phyloP scores from a whole-genome alignment of 306 rosid genomes.

The Albizia julibrissin region DNA sequence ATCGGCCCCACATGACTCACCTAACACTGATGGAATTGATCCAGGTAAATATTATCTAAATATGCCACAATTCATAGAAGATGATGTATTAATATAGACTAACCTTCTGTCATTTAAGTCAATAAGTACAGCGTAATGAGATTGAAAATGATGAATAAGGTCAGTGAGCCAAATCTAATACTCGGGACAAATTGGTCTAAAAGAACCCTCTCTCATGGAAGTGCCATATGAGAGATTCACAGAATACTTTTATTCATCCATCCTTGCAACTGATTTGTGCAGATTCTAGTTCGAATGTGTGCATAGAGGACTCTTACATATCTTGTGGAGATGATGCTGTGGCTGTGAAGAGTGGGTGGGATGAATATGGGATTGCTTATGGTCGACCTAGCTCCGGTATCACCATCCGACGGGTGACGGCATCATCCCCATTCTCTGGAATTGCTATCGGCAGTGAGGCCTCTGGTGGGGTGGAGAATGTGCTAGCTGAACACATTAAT shows the following conservation, averaged over 20 bases:
- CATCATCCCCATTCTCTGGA: constrained; percentile 82
- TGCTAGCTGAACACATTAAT: constrained; percentile 76
- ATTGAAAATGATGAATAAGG: not conserved
- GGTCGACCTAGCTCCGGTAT: constrained; percentile 65
- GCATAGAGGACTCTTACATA: constrained; percentile 89
- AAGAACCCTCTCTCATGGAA: not conserved
- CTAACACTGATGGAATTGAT: constrained; percentile 96
- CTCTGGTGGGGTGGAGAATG: constrained; percentile 86
- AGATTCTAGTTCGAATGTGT: constrained; percentile 90
- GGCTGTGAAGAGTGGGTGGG: constrained; percentile 96
- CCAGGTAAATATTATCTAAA: constrained; percentile 58
- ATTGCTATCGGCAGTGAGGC: constrained; percentile 93
- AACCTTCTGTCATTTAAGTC: not conserved
- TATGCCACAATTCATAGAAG: not conserved
- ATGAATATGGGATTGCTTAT: constrained; percentile 80
- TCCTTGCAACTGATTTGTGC: constrained; percentile 22
- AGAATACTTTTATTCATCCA: not conserved
- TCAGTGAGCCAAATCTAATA: not conserved
- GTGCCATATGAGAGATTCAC: constrained; percentile 1
- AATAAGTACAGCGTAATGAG: not conserved
- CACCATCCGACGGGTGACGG: constrained; percentile 74
- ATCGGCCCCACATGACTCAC: constrained; percentile 92
- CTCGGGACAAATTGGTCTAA: not conserved
- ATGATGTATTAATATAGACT: not conserved
- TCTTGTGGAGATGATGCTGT: constrained; percentile 92